These are phyloP conservation scores for Fusarium veterinarium DNA, from an alignment of 2,329 filamentous ascomycete genomes.

Conservation along the genomic window DNA sequence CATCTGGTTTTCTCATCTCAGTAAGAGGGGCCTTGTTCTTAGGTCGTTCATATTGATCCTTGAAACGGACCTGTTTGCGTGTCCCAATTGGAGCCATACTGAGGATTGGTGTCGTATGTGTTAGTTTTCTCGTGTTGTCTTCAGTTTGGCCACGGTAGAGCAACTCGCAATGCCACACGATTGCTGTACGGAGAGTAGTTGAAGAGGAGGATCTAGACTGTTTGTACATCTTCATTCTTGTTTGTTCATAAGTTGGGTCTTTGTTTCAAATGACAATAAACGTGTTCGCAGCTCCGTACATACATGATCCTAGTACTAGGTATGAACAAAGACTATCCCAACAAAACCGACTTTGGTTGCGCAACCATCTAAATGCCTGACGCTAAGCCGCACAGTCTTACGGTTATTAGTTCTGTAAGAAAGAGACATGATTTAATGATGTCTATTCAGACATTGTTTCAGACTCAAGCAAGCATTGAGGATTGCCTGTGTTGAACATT, in stretches of 20 bases:
- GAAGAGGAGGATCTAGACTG: neutral
- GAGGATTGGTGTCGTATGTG: neutral
- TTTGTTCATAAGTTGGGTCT: neutral
- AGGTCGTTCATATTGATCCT: neutral
- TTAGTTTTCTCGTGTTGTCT: neutral
- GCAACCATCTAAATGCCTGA: neutral
- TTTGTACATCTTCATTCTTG: neutral
- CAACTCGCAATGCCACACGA: neutral
- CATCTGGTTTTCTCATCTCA: neutral
- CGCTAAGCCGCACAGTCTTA: neutral
- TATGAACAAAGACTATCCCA: neutral
- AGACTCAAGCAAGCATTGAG: neutral
- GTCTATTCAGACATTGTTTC: neutral
- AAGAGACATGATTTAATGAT: neutral
- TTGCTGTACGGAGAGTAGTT: neutral
- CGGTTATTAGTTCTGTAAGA: neutral
- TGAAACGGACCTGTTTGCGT: neutral
- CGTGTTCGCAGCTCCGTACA: neutral
- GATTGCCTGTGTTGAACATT: neutral
- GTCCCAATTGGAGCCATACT: neutral
- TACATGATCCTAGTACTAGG: neutral
- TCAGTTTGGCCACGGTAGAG: neutral
- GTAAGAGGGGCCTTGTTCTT: neutral
- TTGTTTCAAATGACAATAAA: neutral
- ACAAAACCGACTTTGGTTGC: neutral